Evolutionary conservation across 2,329 filamentous ascomycete species (phyloP).

Genomic region (Scytalidium sp.): DNA sequence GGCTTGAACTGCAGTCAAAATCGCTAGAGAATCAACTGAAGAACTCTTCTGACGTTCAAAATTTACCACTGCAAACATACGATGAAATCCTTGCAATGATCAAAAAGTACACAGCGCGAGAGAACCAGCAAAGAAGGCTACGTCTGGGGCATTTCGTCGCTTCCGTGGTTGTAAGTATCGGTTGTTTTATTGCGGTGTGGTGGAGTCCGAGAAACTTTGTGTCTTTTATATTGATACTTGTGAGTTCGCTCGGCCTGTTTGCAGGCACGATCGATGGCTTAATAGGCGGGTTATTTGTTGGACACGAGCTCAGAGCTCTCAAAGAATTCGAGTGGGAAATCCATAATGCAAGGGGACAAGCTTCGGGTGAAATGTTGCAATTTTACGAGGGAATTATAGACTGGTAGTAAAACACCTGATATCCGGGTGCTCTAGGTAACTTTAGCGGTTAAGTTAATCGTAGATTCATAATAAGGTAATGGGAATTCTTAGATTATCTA

Average conservation of each 20-base stretch:
- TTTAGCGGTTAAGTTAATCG: no score
- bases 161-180: conserved; percentile 65
- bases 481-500: no score
- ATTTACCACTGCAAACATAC: conserved; percentile 52
- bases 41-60: conserved; percentile 8
- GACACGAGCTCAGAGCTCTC: conserved; percentile 76
- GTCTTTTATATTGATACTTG: conserved; percentile 73
- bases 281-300: conserved; percentile 83
- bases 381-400: conserved; percentile 24
- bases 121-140: conserved; percentile 67
- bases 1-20: conserved; percentile 13
- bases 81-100: conserved; percentile 73
- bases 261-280: conserved; percentile 80
- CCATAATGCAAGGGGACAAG: conserved; percentile 53
- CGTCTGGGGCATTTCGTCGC: conserved; percentile 71
- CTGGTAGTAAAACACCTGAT: conserved; percentile 18
- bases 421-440: no score
- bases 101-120: conserved; percentile 64
- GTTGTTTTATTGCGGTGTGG: conserved; percentile 80
- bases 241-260: conserved; percentile 74
- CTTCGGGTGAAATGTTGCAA: conserved; percentile 21
- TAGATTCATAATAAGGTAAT: no score
- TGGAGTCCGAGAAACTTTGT: conserved; percentile 76
- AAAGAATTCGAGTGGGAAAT: conserved; percentile 96
- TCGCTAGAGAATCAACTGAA: conserved; percentile 19